Percentiles rank a stretch among this genome's conserved stretches.
phyloP scores from a whole-genome alignment of 345 rosid species.

The Syzygium oleosum region DNA sequence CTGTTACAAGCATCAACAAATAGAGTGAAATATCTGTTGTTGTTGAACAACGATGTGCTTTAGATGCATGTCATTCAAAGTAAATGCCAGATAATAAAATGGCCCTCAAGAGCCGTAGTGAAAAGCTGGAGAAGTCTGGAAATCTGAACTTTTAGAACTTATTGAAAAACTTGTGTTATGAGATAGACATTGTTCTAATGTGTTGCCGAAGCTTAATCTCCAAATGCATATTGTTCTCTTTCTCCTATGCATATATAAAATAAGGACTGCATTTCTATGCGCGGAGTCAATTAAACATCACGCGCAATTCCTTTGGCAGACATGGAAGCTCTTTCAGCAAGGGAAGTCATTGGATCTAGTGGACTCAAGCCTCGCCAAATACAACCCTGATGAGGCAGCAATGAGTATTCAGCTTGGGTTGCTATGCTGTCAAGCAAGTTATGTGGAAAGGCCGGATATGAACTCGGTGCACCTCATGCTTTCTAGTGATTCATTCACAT shows the following conservation, averaged over 20 bases:
- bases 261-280: not conserved
- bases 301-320: conserved; percentile 13
- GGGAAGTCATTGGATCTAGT: conserved; percentile 53
- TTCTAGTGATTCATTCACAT: conserved; percentile 69
- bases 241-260: not conserved
- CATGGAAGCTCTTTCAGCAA: conserved; percentile 56
- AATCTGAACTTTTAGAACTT: not conserved
- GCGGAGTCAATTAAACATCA: not conserved
- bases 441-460: conserved; percentile 71
- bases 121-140: not conserved
- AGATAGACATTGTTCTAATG: not conserved
- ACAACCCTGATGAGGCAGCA: conserved; percentile 61
- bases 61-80: not conserved
- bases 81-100: not conserved
- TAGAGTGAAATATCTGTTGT: not conserved
- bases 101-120: not conserved
- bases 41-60: not conserved
- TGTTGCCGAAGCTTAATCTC: not conserved
- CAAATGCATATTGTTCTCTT: not conserved
- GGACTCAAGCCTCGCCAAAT: conserved; percentile 49
- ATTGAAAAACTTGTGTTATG: not conserved
- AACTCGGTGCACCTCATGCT: conserved; percentile 72
- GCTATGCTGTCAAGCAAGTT: conserved; percentile 68
- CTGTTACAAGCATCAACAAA: not conserved
- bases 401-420: conserved; percentile 75